Conservation (phyloP, 176 grass and related monocot genomes). For the Cymbopogon citratus region DNA sequence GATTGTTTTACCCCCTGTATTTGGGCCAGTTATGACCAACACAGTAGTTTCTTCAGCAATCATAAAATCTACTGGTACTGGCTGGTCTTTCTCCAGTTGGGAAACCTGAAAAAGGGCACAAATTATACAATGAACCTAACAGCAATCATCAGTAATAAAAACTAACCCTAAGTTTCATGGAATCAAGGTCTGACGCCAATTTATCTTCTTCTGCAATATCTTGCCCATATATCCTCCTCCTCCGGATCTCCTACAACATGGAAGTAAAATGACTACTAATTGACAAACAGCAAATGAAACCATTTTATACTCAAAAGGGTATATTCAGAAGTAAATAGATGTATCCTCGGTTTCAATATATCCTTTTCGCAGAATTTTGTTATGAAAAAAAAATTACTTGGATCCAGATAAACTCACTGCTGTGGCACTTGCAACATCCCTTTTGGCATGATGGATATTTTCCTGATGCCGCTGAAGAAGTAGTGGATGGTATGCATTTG, state of each 20-base stretch:
- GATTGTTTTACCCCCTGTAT: slow-evolving; percentile 83
- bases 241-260: slow-evolving; percentile 57
- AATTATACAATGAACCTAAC: slow-evolving; percentile 26
- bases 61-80: slow-evolving; percentile 71
- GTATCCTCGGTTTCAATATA: neutral
- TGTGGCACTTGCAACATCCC: slow-evolving; percentile 48
- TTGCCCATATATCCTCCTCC: slow-evolving; percentile 67
- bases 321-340: slow-evolving; percentile 1
- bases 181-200: slow-evolving; percentile 33
- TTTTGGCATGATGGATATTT: slow-evolving; percentile 51
- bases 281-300: neutral
- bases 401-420: slow-evolving; percentile 42
- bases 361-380: neutral
- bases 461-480: slow-evolving; percentile 58
- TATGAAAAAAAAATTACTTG: neutral
- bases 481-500: slow-evolving; percentile 69
- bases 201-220: slow-evolving; percentile 42
- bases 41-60: slow-evolving; percentile 64
- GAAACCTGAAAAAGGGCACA: slow-evolving; percentile 45
- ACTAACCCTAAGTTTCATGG: slow-evolving; percentile 61
- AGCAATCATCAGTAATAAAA: slow-evolving; percentile 5
- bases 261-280: slow-evolving; percentile 9
- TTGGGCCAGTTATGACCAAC: slow-evolving; percentile 79
- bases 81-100: slow-evolving; percentile 48
- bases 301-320: neutral